phyloP scores from a whole-genome alignment of 1,139 yeast genomes.

The Sugiyamaella pinicola region DNA sequence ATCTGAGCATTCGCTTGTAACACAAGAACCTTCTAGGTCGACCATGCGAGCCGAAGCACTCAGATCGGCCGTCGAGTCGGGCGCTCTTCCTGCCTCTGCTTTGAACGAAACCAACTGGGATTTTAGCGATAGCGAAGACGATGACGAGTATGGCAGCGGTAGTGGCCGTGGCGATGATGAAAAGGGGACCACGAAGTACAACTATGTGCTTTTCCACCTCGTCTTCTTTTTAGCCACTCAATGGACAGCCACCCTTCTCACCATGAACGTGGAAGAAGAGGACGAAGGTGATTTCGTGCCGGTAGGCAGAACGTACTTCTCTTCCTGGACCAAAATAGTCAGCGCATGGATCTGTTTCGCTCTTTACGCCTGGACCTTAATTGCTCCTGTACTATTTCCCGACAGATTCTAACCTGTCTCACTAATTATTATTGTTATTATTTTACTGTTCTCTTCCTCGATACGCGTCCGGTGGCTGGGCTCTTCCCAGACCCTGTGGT shows the following conservation, averaged over 20 bases:
- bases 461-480: not conserved
- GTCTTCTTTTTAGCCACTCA: constrained; percentile 95
- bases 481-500: not conserved
- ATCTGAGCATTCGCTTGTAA: constrained; percentile 44
- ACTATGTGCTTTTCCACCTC: constrained; percentile 84
- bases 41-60: constrained; percentile 88
- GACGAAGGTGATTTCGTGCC: constrained; percentile 90
- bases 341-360: constrained; percentile 91
- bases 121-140: constrained; percentile 49
- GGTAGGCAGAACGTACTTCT: constrained; percentile 94
- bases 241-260: constrained; percentile 90
- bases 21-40: constrained; percentile 63
- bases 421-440: constrained; percentile 1
- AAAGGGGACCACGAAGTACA: constrained; percentile 70
- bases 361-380: constrained; percentile 85
- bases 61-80: constrained; percentile 91
- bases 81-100: constrained; percentile 92
- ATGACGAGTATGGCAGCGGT: constrained; percentile 36
- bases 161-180: constrained; percentile 59
- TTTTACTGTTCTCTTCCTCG: too few relatives aligned
- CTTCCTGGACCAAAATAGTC: constrained; percentile 90
- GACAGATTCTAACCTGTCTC: constrained; percentile 61
- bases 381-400: constrained; percentile 89
- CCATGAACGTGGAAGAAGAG: constrained; percentile 86
- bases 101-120: constrained; percentile 67